A percentile compares a stretch with the other conserved stretches of the same genome.
phyloP scores from a whole-genome alignment of 345 rosid genomes.

The Dovyalis caffra region DNA sequence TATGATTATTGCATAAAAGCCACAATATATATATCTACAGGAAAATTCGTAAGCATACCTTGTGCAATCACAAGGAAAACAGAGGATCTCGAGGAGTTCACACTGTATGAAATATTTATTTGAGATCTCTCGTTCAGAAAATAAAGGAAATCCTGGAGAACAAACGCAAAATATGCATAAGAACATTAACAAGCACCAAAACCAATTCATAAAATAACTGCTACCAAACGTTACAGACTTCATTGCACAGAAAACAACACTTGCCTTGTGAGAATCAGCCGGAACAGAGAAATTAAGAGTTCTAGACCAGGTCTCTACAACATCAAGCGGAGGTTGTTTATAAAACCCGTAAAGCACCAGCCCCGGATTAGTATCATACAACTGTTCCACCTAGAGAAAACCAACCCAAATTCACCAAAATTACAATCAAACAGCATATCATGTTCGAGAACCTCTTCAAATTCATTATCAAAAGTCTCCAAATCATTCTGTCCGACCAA shows the following conservation, averaged over 20 bases:
- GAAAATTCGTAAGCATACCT: constrained; percentile 46
- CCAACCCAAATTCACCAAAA: constrained; percentile 5
- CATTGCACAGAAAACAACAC: constrained; percentile 19
- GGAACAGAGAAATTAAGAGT: constrained; percentile 45
- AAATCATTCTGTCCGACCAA: too few relatives aligned
- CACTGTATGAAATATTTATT: constrained; percentile 60
- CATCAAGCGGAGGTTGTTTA: constrained; percentile 67
- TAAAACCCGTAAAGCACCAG: constrained; percentile 59
- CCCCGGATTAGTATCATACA: constrained; percentile 49
- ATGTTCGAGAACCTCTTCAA: neutral
- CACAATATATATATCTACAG: neutral
- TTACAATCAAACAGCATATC: neutral
- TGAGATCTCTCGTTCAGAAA: constrained; percentile 77
- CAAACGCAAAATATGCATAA: constrained; percentile 8
- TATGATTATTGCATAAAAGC: neutral
- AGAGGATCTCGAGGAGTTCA: constrained; percentile 56
- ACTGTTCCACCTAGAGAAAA: constrained; percentile 60
- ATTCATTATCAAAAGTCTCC: too few relatives aligned
- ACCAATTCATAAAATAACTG: neutral
- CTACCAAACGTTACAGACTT: neutral
- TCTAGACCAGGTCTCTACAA: constrained; percentile 55
- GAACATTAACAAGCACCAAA: constrained; percentile 2
- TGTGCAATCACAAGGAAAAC: constrained; percentile 74
- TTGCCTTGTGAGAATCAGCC: constrained; percentile 72
- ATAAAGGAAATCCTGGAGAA: constrained; percentile 68